Base-by-base conservation (phyloP, 805 yeast genomes). In the Priceomyces carsonii region DNA sequence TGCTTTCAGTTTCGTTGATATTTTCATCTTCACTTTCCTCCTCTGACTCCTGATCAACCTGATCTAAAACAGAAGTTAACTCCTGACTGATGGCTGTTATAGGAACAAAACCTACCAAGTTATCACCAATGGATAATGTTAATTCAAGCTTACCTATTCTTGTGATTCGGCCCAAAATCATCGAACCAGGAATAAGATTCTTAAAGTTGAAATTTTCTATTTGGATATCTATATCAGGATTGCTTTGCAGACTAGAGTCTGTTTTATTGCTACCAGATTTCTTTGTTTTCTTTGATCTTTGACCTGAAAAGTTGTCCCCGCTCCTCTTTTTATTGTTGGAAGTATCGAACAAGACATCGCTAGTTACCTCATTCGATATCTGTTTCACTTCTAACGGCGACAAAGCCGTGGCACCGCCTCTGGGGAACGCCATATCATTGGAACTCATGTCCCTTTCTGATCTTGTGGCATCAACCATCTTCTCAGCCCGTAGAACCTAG, bases 341-440 rank as follows among this genome's bases (percentile, higher is more conserved):
- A 58, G 71, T 62, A 66, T 79, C 91, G 43, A 86, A 85, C 32
- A 90, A 66, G 26, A 86, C 93, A 63, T 93, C 99, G 44, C 77
- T 78, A 15, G 90, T 81, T 32, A 91, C 99, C 61, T 91, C 95
- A 56, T 88, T 89, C 26, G 95, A 82, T 33, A 91, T 91, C 55
- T 88, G 93, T 58, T 88, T 89, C 47, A 88, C 80, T 63, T 93
- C 99, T 46, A 93, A 66, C 5, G 98, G 89, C 3, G 95, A 78
- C 53, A 93, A 73, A 17, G 80, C 86, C 18, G 91, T 77, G 8
- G 83, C 79, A 33, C 99, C 99, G 50, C 99, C 99, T 79, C 99
- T 85, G 33, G 99, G 99, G 57, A 93, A 93, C 8, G 84, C 71
- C 26, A 72, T 66, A 39, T 81, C 86, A 40, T 59, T 66, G 47